These are phyloP conservation scores for Solanum dulcamara DNA, from an alignment of 257 asterid species.

Conservation along the genomic window DNA sequence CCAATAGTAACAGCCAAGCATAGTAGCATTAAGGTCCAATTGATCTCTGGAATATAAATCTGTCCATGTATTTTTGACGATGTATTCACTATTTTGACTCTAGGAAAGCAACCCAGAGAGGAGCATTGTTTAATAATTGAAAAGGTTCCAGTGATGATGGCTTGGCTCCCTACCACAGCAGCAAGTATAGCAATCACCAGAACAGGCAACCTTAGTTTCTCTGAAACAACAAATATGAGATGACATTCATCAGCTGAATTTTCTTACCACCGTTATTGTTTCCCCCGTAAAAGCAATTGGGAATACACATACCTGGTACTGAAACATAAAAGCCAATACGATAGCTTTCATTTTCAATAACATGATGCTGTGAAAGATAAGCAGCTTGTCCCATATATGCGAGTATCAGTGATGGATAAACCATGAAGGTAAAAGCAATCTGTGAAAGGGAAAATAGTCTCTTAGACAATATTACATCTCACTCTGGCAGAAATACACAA, in stretches of 20 bases:
- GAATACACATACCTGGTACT: constrained; percentile 56
- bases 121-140: constrained; percentile 92
- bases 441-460: constrained; percentile 13
- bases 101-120: constrained; percentile 82
- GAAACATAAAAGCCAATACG: constrained; percentile 77
- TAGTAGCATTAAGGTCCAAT: constrained; percentile 75
- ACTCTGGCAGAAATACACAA: neutral
- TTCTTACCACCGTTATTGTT: neutral
- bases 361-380: constrained; percentile 67
- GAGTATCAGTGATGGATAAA: constrained; percentile 70
- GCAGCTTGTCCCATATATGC: constrained; percentile 99
- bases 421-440: constrained; percentile 70
- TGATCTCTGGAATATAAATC: constrained; percentile 88
- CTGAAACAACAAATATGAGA: constrained; percentile 1
- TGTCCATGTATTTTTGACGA: constrained; percentile 85
- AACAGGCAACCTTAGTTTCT: constrained; percentile 73
- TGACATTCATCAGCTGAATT: neutral
- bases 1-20: constrained; percentile 91
- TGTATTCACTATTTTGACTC: constrained; percentile 74
- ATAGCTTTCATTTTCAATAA: constrained; percentile 13
- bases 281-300: neutral
- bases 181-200: constrained; percentile 87
- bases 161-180: constrained; percentile 96
- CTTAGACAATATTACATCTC: constrained; percentile 3
- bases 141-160: constrained; percentile 85